phyloP scores from a whole-genome alignment of 495 filamentous ascomycete species.

The Tuber brumale region DNA sequence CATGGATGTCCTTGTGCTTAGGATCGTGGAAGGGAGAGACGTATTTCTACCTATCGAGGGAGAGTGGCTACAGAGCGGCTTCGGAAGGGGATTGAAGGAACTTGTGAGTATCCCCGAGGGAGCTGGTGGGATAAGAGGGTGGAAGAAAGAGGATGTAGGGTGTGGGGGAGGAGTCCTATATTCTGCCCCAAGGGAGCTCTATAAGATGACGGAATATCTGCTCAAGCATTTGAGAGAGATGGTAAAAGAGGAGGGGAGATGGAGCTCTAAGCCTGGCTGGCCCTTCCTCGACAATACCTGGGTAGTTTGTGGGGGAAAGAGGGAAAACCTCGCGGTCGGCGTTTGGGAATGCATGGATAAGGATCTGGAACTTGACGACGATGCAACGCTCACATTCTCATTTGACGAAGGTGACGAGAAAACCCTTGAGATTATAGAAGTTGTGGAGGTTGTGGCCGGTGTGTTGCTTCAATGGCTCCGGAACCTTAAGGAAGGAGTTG shows the following conservation, averaged over 20 bases:
- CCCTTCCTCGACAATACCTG: conserved; percentile 35
- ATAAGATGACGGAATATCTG: conserved; percentile 70
- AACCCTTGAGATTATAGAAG: conserved; percentile 18
- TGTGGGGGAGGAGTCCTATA: conserved; percentile 47
- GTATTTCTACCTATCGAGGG: conserved; percentile 81
- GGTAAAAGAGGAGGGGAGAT: conserved; percentile 65
- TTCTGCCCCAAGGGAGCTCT: conserved; percentile 76
- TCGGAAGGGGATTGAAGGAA: conserved; percentile 75
- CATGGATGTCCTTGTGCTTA: conserved; percentile 85
- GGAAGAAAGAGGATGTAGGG: conserved; percentile 23
- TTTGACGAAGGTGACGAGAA: conserved; percentile 24
- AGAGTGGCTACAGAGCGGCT: conserved; percentile 71
- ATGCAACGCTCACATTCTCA: conserved; percentile 23
- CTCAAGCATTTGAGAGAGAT: conserved; percentile 69
- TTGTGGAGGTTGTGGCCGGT: conserved; percentile 33
- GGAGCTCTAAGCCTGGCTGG: conserved; percentile 39
- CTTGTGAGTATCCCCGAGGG: conserved; percentile 74
- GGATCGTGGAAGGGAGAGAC: conserved; percentile 75
- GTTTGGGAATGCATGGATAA: conserved; percentile 39
- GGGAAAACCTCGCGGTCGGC: conserved; percentile 23
- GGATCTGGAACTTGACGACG: conserved; percentile 32
- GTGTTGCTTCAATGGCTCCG: conserved; percentile 32
- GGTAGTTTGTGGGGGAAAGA: conserved; percentile 29
- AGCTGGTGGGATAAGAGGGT: conserved; percentile 54
- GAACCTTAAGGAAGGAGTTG: conserved; percentile 29